Percentiles rank a stretch among this genome's conserved stretches.
Conservation (phyloP, 306 rosid species). For the Trifolium repens region DNA sequence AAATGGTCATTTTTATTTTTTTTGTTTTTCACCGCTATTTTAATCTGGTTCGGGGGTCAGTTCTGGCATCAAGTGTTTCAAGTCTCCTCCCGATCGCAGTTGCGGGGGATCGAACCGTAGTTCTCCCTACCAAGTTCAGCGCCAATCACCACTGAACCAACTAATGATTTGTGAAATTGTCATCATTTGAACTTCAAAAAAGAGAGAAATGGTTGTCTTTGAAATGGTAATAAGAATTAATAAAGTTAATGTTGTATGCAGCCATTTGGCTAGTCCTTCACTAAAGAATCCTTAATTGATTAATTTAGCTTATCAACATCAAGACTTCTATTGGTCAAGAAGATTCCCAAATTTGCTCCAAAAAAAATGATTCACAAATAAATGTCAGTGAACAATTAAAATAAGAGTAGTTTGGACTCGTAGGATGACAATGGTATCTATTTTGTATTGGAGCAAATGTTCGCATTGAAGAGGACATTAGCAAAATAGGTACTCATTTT, state of each 20-base stretch:
- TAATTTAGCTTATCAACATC: conserved; percentile 22
- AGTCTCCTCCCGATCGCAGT: too few species aligned
- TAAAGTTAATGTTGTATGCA: neutral
- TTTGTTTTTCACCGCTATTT: too few species aligned
- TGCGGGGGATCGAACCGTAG: too few species aligned
- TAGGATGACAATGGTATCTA: neutral
- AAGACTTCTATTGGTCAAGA: conserved; percentile 30
- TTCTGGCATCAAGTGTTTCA: too few species aligned
- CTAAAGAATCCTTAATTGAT: conserved; percentile 23
- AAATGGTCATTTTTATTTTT: too few species aligned
- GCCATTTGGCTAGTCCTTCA: conserved; percentile 18
- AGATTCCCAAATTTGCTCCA: neutral
- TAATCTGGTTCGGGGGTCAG: too few species aligned
- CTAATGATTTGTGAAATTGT: too few species aligned
- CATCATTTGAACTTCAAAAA: conserved; percentile 28
- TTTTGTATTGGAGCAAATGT: conserved; percentile 33
- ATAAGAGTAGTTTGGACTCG: neutral
- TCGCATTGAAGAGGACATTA: neutral
- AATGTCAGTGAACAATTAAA: neutral
- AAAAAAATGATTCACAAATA: neutral
- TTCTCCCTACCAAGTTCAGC: too few species aligned
- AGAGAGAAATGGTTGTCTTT: conserved; percentile 35
- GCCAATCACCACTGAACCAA: too few species aligned
- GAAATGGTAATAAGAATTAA: conserved; percentile 18
- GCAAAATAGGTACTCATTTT: neutral